Base-by-base conservation (phyloP, 2,329 filamentous ascomycete species). In the Epichloe gansuensis region DNA sequence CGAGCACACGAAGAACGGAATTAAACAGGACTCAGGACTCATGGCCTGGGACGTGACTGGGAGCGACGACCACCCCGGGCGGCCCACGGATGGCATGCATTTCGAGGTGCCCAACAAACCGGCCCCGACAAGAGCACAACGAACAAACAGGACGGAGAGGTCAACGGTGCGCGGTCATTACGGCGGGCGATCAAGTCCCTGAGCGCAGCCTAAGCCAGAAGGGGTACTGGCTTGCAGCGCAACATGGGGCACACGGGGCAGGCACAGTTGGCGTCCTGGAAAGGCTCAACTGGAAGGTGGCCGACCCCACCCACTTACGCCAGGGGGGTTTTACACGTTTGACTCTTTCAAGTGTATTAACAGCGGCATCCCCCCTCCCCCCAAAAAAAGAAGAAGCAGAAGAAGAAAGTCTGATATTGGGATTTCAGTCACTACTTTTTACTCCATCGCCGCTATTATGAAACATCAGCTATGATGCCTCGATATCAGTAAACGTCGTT, bases 131-230 rank as follows among this genome's bases (percentile, higher is more conserved):
- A 45, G 43, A 47, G 36, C 31, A 13, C 21, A 9, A 15, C 5
- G 15, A 3, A 31, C 42, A 25, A 3, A 31, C 42, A 25, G 11
- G 60, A 56, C 45, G 40, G 45, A 48, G 49, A 53, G 51, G 21
- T 13, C 46, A 44, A 17, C 53, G 47, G 17, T 23, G 15, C 21
- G 23, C 5, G 9, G 25, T 15, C 12, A 23, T 38, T 52, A 40
- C 51, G 55, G 51, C 49, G 51, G 23, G 50, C 55, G 35, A 8
- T 4, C 2, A 7, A 42, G 25, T 23, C 51, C 55, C 51, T 47
- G 51, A 40, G 52, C 43, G 55, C 51, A 56, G 45, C 21, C 17
- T 9, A 31, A 39, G 15, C 17, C 34, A 51, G 41, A 35, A 27
- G 48, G 38, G 21, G 27, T 45, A n/a, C 27, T 25, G 27, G 27